Evolutionary conservation across 257 asterid species (phyloP).

Genomic region (Penstemon eatonii): DNA sequence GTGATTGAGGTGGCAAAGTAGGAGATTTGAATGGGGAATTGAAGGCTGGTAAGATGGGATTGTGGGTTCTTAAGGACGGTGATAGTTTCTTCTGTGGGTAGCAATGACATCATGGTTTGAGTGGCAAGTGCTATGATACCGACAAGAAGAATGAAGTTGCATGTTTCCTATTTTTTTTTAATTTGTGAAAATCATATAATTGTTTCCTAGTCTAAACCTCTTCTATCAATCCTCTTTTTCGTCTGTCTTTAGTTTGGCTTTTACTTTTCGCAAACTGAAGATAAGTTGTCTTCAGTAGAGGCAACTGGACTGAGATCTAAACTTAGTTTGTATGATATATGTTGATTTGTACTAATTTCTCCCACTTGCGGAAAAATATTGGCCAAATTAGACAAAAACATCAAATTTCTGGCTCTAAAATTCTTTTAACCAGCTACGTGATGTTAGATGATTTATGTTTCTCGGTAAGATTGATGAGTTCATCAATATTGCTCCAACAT

Average conservation of each 20-base stretch:
- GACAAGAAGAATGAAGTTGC: conserved; percentile 1
- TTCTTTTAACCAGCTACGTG: not conserved
- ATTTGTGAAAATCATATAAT: not conserved
- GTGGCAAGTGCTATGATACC: conserved; percentile 1
- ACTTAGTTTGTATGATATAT: not conserved
- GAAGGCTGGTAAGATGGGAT: conserved; percentile 20
- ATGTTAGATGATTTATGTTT: conserved; percentile 11
- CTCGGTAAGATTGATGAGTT: not conserved
- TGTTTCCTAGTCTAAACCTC: conserved; percentile 1
- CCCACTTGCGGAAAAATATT: conserved; percentile 6
- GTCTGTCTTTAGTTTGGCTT: not conserved
- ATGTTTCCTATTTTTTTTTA: not conserved
- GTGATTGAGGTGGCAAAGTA: conserved; percentile 6
- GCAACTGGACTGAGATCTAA: not conserved
- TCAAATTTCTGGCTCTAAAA: not conserved
- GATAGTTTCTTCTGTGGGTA: conserved; percentile 1
- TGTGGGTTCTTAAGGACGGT: conserved; percentile 18
- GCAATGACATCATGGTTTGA: conserved; percentile 12
- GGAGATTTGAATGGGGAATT: not conserved
- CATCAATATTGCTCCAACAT: not conserved
- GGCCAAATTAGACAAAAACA: conserved; percentile 4
- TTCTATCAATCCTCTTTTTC: not conserved
- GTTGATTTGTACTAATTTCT: conserved; percentile 8
- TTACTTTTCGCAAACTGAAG: not conserved
- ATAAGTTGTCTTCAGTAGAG: not conserved